Evolutionary conservation across 2,329 filamentous ascomycete species (phyloP).

Genomic region (Neopestalotiopsis rosae): DNA sequence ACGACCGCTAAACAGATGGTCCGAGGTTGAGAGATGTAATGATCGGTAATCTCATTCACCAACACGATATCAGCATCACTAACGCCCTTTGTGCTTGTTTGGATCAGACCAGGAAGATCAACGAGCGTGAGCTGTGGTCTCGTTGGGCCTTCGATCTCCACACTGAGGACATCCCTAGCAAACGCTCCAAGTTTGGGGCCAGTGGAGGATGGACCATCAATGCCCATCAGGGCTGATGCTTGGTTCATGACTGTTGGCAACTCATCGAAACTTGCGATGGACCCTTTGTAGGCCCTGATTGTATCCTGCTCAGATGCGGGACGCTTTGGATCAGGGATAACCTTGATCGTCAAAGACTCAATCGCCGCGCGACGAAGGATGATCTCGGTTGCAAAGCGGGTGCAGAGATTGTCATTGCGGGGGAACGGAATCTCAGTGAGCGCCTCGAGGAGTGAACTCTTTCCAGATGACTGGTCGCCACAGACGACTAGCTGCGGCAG

Average conservation of each 20-base stretch:
- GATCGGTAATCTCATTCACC: conserved; percentile 33
- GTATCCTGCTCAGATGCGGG: background rate
- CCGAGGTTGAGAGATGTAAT: conserved; percentile 43
- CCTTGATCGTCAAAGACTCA: background rate
- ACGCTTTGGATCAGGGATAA: background rate
- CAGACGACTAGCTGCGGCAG: conserved; percentile 57
- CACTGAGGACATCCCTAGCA: conserved; percentile 13
- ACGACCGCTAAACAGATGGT: conserved; percentile 21
- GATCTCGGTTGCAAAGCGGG: conserved; percentile 61
- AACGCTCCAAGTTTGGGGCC: background rate
- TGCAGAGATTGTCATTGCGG: conserved; percentile 55
- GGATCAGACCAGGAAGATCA: conserved; percentile 40
- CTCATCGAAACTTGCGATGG: background rate
- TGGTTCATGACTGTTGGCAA: background rate
- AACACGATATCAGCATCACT: conserved; percentile 30
- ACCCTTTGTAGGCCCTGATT: background rate
- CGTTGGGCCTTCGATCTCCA: conserved; percentile 22
- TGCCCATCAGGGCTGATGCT: background rate
- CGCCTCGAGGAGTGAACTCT: conserved; percentile 63
- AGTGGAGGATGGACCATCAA: background rate
- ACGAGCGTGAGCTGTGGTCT: conserved; percentile 29
- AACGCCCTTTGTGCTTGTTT: conserved; percentile 27
- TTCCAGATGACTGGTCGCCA: conserved; percentile 61
- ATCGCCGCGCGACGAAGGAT: conserved; percentile 44
- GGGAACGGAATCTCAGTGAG: conserved; percentile 62